These are phyloP conservation scores for Oxytropis ochrocephala DNA, from an alignment of 306 rosid genomes.

Conservation along the genomic window DNA sequence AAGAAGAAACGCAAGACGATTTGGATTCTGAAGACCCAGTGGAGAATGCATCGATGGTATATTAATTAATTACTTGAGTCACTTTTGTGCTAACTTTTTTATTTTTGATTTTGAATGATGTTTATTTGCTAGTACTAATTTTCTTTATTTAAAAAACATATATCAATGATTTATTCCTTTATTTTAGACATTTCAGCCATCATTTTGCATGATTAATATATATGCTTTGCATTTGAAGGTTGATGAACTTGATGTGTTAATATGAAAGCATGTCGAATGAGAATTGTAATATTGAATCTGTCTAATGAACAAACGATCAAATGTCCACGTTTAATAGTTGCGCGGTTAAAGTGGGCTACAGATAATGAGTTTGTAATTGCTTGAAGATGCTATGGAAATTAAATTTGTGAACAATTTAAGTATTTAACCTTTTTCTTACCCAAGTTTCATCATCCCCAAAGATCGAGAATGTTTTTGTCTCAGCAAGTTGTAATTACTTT, in stretches of 20 bases:
- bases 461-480: not conserved
- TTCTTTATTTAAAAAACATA: conserved; percentile 1
- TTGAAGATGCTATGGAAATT: conserved; percentile 9
- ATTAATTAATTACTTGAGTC: conserved; percentile 22
- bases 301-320: not conserved
- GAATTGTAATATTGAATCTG: not conserved
- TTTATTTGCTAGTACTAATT: not conserved
- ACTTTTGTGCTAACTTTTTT: conserved; percentile 25
- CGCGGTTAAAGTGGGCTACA: not conserved
- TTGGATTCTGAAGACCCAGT: conserved; percentile 64
- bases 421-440: not conserved
- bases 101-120: not conserved
- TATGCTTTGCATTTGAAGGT: not conserved
- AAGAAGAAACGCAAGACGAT: conserved; percentile 78
- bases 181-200: not conserved
- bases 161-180: conserved; percentile 12
- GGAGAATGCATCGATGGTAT: conserved; percentile 33
- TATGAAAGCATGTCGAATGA: conserved; percentile 3
- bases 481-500: not conserved
- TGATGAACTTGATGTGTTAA: not conserved
- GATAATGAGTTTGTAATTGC: conserved; percentile 15
- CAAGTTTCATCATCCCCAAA: not conserved
- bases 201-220: conserved; percentile 9
- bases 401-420: not conserved
- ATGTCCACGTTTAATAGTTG: not conserved